These are phyloP conservation scores for Xylariales sp. DNA, from an alignment of 2,329 filamentous ascomycete species.

Conservation along the genomic window DNA sequence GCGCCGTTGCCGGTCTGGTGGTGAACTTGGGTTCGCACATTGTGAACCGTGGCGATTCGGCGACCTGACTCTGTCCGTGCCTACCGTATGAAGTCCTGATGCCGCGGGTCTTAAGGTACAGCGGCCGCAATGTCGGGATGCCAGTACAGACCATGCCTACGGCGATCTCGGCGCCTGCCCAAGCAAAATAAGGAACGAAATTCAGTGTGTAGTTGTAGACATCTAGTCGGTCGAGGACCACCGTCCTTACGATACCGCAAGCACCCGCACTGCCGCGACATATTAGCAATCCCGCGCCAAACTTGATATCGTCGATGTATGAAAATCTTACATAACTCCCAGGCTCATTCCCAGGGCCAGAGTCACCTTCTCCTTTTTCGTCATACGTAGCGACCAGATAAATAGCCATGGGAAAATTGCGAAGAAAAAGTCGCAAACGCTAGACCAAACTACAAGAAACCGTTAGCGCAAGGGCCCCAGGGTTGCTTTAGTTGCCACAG, in stretches of 20 bases:
- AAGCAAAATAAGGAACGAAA: conserved; percentile 24
- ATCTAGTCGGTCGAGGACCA: conserved; percentile 18
- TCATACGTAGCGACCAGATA: conserved; percentile 19
- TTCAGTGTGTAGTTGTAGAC: conserved; percentile 24
- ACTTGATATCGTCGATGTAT: not conserved
- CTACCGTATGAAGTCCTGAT: conserved; percentile 12
- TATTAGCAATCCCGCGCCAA: conserved; percentile 5
- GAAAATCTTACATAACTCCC: conserved; percentile 19
- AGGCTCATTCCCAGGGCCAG: conserved; percentile 21
- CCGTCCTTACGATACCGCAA: conserved; percentile 25
- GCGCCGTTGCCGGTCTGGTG: conserved; percentile 9
- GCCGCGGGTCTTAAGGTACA: conserved; percentile 20
- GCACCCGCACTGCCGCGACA: conserved; percentile 22
- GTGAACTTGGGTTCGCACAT: conserved; percentile 14
- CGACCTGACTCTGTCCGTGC: conserved; percentile 10
- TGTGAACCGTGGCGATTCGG: conserved; percentile 22
- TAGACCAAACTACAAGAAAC: conserved; percentile 33
- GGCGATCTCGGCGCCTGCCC: conserved; percentile 23
- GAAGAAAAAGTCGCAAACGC: conserved; percentile 22
- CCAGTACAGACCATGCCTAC: conserved; percentile 23
- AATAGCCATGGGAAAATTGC: conserved; percentile 23
- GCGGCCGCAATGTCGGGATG: conserved; percentile 18
- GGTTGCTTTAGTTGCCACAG: too few relatives aligned
- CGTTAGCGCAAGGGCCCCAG: too few relatives aligned
- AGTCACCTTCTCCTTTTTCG: conserved; percentile 22